Evolutionary conservation across 1,139 yeast genomes (phyloP), one percentile per base, ranked within the genome.

Genomic region (Wickerhamomyces sp.): DNA sequence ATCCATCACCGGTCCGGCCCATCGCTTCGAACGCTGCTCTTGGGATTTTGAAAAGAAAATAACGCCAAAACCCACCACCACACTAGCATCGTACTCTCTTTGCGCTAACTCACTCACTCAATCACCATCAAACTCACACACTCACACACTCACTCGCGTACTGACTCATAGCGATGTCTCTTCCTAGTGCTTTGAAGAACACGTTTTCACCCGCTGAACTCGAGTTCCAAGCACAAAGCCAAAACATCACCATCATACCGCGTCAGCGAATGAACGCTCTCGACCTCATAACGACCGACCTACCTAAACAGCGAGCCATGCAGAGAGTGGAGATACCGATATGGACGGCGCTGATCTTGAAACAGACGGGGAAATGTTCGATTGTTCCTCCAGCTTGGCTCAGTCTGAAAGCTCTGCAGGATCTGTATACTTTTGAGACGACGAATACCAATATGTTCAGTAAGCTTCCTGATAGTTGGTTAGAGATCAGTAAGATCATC

Each of bases 331-430:
- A 72, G 32, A 78, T 91, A 0, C 95, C 96, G 0, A 48, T 91
- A 4, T 91, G 98, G 98, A 66, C 86, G 17, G 97, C 96, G 0
- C 58, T 88, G 12, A 66, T 89, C 14, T 64, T 91, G 36, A 87
- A 87, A 52, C 77, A 82, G 30, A 97, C 91, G 57, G 81, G 78
- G 33, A 81, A 89, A 47, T 87, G 97, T 58, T 81, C 80, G 42
- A 78, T 91, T 4, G 79, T 88, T 6, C 81, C 89, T 10, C 99
- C 99, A 0, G 69, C 66, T 3, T 91, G 99, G 99, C 67, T 91
- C n/a, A 71, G 69, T 13, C 59, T 73, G 34, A 63, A 65, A n/a
- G 66, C 64, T 38, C 58, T 91, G 38, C 72, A 72, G 40, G 68
- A 66, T 6, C 68, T 71, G 35, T 77, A 84, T 47, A 88, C 83